Conservation (phyloP, 805 yeast genomes). For the Tetrapisispora taiwanensis region DNA sequence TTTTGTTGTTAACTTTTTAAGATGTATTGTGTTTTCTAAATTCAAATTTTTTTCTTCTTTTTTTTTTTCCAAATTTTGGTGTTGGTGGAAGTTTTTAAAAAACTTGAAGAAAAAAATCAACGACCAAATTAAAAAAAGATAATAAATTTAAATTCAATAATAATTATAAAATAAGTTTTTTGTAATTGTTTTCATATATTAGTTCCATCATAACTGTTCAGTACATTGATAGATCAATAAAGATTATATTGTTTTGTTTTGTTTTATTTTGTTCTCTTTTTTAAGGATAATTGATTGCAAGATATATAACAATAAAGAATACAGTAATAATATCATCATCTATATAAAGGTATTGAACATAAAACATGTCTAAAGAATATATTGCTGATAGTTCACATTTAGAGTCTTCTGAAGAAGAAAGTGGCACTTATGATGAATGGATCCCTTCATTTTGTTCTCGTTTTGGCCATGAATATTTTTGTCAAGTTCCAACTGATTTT, state of each 20-base stretch:
- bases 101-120: too few relatives aligned
- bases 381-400: constrained; percentile 15
- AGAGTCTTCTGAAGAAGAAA: constrained; percentile 21
- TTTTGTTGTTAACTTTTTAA: too few relatives aligned
- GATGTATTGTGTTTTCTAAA: too few relatives aligned
- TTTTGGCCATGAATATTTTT: constrained; percentile 83
- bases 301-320: too few relatives aligned
- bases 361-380: constrained; percentile 9
- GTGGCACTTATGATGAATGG: constrained; percentile 53
- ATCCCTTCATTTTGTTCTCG: constrained; percentile 67
- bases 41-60: background rate
- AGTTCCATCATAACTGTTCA: too few relatives aligned
- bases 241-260: background rate
- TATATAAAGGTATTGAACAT: background rate
- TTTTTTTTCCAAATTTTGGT: background rate
- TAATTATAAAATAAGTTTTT: too few relatives aligned
- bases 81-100: background rate
- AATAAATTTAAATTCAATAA: background rate
- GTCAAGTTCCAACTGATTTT: constrained; percentile 83
- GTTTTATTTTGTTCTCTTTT: too few relatives aligned
- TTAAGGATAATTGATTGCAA: too few relatives aligned
- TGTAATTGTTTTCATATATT: too few relatives aligned
- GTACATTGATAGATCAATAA: too few relatives aligned
- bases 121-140: background rate
- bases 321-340: too few relatives aligned